phyloP scores from a whole-genome alignment of 106 monocot genomes.

The Posidonia australis region DNA sequence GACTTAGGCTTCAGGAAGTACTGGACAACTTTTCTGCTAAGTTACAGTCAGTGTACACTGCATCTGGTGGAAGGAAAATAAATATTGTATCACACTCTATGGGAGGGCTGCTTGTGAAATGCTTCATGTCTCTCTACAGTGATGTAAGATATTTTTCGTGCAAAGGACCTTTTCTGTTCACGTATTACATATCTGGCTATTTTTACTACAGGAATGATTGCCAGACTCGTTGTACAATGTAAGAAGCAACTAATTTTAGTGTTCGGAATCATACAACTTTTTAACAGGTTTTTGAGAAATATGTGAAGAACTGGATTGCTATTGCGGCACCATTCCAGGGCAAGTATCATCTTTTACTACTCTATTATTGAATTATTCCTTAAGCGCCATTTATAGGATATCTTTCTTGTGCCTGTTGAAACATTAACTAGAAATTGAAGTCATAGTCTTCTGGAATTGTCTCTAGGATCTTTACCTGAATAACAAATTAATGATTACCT shows the following conservation, averaged over 20 bases:
- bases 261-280: background rate
- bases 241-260: background rate
- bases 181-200: background rate
- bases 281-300: conserved; percentile 84
- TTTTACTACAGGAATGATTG: background rate
- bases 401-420: no score
- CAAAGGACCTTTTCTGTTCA: background rate
- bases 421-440: no score
- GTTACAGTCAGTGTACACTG: conserved; percentile 51
- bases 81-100: conserved; percentile 91
- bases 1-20: conserved; percentile 71
- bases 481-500: no score
- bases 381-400: no score
- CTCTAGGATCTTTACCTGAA: no score
- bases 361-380: no score
- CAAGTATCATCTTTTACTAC: conserved; percentile 2
- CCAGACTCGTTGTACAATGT: background rate
- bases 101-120: conserved; percentile 93
- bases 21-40: conserved; percentile 66
- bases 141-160: conserved; percentile 42
- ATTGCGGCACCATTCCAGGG: conserved; percentile 99
- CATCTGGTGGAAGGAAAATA: conserved; percentile 81
- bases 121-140: conserved; percentile 68
- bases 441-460: no score
- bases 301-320: conserved; percentile 95